Conservation (phyloP, 768 basidiomycete genomes). For the Leucosporidium scottii region DNA sequence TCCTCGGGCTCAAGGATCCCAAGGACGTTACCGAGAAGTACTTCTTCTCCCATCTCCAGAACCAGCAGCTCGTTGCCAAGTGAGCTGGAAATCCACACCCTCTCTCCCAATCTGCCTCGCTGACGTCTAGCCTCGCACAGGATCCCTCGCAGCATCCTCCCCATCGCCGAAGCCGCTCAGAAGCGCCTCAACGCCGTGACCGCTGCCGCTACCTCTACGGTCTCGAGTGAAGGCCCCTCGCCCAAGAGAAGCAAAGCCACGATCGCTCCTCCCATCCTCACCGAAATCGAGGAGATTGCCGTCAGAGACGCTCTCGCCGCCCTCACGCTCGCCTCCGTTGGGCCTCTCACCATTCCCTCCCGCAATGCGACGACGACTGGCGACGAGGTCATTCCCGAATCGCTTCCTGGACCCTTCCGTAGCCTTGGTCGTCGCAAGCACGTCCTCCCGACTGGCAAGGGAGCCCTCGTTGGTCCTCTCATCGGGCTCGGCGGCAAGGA, state of each 20-base stretch:
- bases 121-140: background rate
- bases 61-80: constrained; percentile 19
- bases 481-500: background rate
- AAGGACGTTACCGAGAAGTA: background rate
- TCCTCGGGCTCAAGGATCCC: constrained; percentile 9
- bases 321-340: background rate
- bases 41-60: background rate
- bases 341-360: background rate
- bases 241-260: no score
- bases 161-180: background rate
- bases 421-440: background rate
- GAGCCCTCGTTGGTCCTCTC: background rate
- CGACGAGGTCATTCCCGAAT: background rate
- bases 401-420: background rate
- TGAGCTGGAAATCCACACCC: background rate
- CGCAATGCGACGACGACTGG: background rate
- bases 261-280: no score
- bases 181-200: background rate
- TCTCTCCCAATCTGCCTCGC: background rate
- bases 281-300: background rate
- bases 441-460: no score
- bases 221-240: background rate
- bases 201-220: background rate
- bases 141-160: constrained; percentile 1
- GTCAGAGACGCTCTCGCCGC: background rate